Evolutionary conservation across 2,329 filamentous ascomycete species (phyloP), one percentile per base, ranked within the genome.

Genomic region (Phaeosphaeria sp.): DNA sequence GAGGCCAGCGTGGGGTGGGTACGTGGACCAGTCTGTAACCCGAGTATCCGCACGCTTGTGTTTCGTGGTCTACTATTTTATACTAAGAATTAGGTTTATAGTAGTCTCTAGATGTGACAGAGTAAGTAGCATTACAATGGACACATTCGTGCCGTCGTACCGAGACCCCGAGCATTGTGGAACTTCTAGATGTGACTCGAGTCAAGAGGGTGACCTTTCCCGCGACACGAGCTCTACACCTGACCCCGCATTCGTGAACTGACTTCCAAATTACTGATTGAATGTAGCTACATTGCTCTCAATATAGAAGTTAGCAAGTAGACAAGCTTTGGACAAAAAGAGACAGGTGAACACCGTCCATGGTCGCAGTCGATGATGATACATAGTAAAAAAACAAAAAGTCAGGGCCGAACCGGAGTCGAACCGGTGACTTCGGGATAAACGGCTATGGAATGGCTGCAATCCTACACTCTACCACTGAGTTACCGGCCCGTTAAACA

Each of bases 381-480:
- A 18, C 15, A 48, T 42, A 17, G 48, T 43, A 43, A 23, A 44
- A 10, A 52, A 54, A 57, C 21, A 10, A 55, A 36, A 48, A 33
- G n/a, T 48, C 5, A 60, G 57, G 55, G 60, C 60, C 52, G 55
- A 63, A 63, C 53, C 52, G 55, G 60, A 63, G 60, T 60, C 55
- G 60, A 63, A 63, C 60, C 55, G 55, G 55, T 63, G 57, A 60
- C 60, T 58, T 63, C 57, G 58, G 60, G 60, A 63, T 60, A 44
- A 44, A 62, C 57, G 51, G 55, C 60, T 56, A 51, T 50, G 46
- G 41, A 22, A 10, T 23, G 23, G 56, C 60, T 60, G 60, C 60
- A 63, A 52, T 60, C 60, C 60, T 63, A 63, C 60, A 63, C 60
- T 54, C 51, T 54, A 58, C 46, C 55, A 51, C 50, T 59, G 61